Evolutionary conservation across 1,284 basidiomycete species (phyloP).

Genomic region (Inonotus obliquus): DNA sequence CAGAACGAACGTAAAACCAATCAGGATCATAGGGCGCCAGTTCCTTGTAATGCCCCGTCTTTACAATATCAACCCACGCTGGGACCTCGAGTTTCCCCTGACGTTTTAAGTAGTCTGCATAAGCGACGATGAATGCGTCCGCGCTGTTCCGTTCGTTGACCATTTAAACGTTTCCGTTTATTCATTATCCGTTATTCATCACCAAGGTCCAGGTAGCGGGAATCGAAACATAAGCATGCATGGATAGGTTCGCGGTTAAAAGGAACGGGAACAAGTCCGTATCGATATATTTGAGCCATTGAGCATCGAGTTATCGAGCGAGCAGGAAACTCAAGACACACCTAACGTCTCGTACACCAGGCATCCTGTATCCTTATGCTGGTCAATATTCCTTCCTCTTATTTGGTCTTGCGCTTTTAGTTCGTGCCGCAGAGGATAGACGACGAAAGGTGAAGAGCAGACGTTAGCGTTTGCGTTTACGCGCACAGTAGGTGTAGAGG

Average conservation of each 20-base stretch:
- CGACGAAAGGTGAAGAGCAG: constrained; percentile 37
- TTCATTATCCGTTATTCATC: too few relatives aligned
- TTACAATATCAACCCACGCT: constrained; percentile 98
- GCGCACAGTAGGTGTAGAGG: not conserved
- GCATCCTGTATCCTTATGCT: constrained; percentile 62
- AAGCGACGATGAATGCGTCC: constrained; percentile 88
- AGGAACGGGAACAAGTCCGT: not conserved
- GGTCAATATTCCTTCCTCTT: constrained; percentile 31
- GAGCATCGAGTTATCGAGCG: too few relatives aligned
- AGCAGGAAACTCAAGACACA: constrained; percentile 32
- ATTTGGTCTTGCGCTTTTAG: too few relatives aligned
- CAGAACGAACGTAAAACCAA: constrained; percentile 99
- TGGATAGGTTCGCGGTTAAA: not conserved
- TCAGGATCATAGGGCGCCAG: constrained; percentile 98
- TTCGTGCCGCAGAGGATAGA: not conserved
- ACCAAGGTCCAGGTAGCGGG: not conserved
- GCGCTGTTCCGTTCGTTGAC: constrained; percentile 52
- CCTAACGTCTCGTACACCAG: constrained; percentile 91
- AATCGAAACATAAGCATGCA: not conserved
- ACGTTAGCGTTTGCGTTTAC: constrained; percentile 24
- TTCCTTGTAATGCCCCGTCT: constrained; percentile 98
- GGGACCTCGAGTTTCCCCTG: constrained; percentile 98
- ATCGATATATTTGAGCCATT: not conserved
- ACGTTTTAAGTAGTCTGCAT: constrained; percentile 91
- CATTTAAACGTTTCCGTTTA: too few relatives aligned